Percentiles rank a stretch among this genome's conserved stretches.
phyloP scores from a whole-genome alignment of 495 filamentous ascomycete species.

The Talaromyces liani region DNA sequence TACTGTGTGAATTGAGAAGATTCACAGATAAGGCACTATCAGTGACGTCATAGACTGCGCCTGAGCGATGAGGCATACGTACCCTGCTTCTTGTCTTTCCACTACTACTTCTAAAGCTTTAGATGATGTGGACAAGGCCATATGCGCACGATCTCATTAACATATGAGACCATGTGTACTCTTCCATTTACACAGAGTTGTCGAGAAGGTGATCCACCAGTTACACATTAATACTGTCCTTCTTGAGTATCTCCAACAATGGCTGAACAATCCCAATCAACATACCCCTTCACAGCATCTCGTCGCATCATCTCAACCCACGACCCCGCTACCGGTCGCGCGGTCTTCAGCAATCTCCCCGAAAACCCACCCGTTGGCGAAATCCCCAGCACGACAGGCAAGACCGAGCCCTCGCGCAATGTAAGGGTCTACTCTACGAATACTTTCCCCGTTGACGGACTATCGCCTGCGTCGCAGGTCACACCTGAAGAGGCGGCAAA shows the following conservation, averaged over 20 bases:
- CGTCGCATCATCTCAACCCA: constrained; percentile 33
- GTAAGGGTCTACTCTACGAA: constrained; percentile 40
- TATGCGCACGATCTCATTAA: not conserved
- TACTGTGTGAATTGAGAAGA: no score
- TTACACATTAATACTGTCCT: not conserved
- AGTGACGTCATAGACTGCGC: not conserved
- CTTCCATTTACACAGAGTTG: no score
- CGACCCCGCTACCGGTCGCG: constrained; percentile 21
- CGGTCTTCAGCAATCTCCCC: constrained; percentile 16
- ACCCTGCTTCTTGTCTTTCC: not conserved
- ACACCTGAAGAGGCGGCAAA: constrained; percentile 39
- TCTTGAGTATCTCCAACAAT: not conserved
- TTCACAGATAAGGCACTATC: not conserved
- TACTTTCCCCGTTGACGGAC: constrained; percentile 31
- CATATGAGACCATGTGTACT: not conserved
- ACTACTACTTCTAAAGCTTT: not conserved
- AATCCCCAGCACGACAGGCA: constrained; percentile 11
- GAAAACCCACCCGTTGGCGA: constrained; percentile 1
- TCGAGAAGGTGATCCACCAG: not conserved
- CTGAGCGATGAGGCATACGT: not conserved
- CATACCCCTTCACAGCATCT: constrained; percentile 2
- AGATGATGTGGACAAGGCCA: not conserved
- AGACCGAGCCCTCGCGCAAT: constrained; percentile 15
- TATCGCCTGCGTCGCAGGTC: constrained; percentile 30
- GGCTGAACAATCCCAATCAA: not conserved